phyloP scores from a whole-genome alignment of 192 early-diverging fungal species.

The Coemansia sp. region DNA sequence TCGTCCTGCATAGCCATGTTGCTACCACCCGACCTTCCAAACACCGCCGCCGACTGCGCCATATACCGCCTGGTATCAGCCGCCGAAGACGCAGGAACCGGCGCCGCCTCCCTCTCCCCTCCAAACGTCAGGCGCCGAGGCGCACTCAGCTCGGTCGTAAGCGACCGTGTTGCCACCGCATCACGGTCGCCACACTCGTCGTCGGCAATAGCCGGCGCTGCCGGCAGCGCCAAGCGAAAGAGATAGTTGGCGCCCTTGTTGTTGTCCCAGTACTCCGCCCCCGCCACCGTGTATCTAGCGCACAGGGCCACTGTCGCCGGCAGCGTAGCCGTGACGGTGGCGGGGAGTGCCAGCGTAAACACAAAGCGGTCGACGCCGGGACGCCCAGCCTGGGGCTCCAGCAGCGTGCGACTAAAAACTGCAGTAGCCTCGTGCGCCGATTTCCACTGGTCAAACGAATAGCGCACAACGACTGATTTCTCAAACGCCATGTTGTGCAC shows the following conservation, averaged over 20 bases:
- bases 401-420: slow-evolving; percentile 59
- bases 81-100: slow-evolving; percentile 18
- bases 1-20: slow-evolving; percentile 2
- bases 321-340: slow-evolving; percentile 28
- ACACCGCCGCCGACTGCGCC: slow-evolving; percentile 48
- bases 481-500: slow-evolving; percentile 86
- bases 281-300: slow-evolving; percentile 67
- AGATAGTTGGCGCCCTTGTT: slow-evolving; percentile 86
- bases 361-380: slow-evolving; percentile 69
- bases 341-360: slow-evolving; percentile 62
- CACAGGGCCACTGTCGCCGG: slow-evolving; percentile 60
- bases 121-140: slow-evolving; percentile 38
- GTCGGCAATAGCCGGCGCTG: slow-evolving; percentile 44
- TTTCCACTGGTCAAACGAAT: slow-evolving; percentile 82
- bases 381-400: slow-evolving; percentile 34
- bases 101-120: background rate
- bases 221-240: slow-evolving; percentile 47
- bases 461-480: slow-evolving; percentile 77
- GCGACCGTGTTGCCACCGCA: background rate
- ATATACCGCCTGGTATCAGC: slow-evolving; percentile 51
- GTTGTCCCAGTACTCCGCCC: slow-evolving; percentile 89
- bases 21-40: slow-evolving; percentile 11
- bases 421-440: slow-evolving; percentile 67
- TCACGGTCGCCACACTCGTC: slow-evolving; percentile 32
- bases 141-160: slow-evolving; percentile 15